These are phyloP conservation scores for Zygosaccharomyces gambellarensis DNA, from an alignment of 805 yeast species.

Conservation along the genomic window DNA sequence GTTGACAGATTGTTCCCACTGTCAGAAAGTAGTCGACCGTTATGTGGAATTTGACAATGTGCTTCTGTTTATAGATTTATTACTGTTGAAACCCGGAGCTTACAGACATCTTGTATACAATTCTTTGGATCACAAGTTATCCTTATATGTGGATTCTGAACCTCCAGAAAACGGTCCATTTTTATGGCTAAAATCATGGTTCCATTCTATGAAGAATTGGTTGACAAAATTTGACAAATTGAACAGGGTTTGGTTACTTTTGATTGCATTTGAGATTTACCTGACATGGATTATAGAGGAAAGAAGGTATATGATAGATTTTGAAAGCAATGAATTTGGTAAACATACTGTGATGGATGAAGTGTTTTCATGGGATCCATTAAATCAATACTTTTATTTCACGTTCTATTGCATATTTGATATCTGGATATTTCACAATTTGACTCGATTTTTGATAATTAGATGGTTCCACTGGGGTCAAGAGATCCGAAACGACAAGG, in stretches of 20 bases:
- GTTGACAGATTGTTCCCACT: conserved; percentile 67
- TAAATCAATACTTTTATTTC: conserved; percentile 54
- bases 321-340: neutral
- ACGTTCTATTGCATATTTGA: conserved; percentile 48
- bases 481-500: conserved; percentile 18
- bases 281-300: conserved; percentile 90
- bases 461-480: conserved; percentile 31
- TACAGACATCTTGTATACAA: conserved; percentile 84
- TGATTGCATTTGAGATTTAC: conserved; percentile 81
- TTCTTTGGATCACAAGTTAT: conserved; percentile 35
- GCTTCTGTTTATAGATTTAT: conserved; percentile 72
- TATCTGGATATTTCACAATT: conserved; percentile 38
- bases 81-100: conserved; percentile 82
- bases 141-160: conserved; percentile 13
- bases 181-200: conserved; percentile 7
- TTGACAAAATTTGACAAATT: conserved; percentile 23
- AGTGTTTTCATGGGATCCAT: conserved; percentile 35
- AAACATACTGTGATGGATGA: conserved; percentile 26
- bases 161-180: neutral
- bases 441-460: conserved; percentile 33
- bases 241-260: conserved; percentile 53
- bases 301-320: conserved; percentile 36
- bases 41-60: conserved; percentile 89
- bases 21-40: conserved; percentile 76
- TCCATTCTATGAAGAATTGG: conserved; percentile 18